Conservation (phyloP, 305 asterid species). For the Fraxinus sp. region DNA sequence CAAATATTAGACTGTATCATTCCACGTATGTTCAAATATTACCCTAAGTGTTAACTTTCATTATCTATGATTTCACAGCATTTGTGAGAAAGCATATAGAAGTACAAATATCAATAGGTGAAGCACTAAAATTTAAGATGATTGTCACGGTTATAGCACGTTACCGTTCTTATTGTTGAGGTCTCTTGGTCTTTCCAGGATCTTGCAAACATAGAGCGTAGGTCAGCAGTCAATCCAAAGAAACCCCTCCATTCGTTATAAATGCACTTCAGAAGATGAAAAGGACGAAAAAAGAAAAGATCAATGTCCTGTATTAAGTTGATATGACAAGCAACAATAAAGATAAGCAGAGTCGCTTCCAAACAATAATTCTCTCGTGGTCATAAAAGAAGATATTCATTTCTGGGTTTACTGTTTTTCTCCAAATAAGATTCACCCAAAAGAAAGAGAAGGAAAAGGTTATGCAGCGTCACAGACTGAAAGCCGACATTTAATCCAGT, state of each 20-base stretch:
- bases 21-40: background rate
- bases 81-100: no score
- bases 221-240: constrained; percentile 65
- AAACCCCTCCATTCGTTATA: constrained; percentile 77
- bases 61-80: background rate
- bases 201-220: constrained; percentile 54
- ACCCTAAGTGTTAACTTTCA: background rate
- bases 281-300: background rate
- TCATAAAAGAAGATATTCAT: background rate
- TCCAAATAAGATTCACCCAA: background rate
- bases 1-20: background rate
- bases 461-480: background rate
- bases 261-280: constrained; percentile 52
- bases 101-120: background rate
- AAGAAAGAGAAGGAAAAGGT: background rate
- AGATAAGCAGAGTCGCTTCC: background rate
- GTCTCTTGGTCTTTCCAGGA: constrained; percentile 55
- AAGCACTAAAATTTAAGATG: background rate
- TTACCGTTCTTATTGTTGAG: constrained; percentile 57
- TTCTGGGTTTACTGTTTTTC: background rate
- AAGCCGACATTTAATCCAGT: background rate
- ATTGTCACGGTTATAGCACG: background rate
- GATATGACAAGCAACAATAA: constrained; percentile 5
- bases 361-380: background rate
- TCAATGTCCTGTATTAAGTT: background rate